Percentiles rank a stretch among this genome's conserved stretches.
These are phyloP conservation scores for Diaporthe sp. DNA, from an alignment of 2,329 filamentous ascomycete genomes.

Conservation along the genomic window DNA sequence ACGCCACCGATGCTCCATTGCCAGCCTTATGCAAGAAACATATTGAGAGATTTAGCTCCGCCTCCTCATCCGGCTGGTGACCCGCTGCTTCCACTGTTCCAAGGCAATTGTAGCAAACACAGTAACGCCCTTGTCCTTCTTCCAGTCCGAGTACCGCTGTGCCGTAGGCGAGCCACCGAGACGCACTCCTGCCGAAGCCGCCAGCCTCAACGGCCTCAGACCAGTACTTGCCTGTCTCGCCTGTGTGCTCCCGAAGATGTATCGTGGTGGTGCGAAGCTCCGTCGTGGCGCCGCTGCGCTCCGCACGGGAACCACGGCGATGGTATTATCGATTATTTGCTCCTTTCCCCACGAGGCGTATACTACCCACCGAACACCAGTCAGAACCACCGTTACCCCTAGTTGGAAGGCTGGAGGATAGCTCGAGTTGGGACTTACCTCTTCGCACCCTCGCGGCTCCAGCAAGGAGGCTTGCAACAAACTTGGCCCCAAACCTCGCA, in stretches of 20 bases:
- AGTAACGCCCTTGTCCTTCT: conserved; percentile 5
- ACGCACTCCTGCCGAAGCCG: background rate
- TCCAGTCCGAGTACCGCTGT: conserved; percentile 16
- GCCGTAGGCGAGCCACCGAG: background rate
- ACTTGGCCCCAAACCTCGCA: background rate
- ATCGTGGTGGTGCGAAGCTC: background rate
- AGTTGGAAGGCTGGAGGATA: fast-evolving
- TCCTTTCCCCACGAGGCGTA: background rate
- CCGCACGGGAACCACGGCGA: background rate
- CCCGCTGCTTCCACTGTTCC: conserved; percentile 23
- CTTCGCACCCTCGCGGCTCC: conserved; percentile 4
- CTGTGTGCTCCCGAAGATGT: conserved; percentile 17
- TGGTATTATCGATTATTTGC: background rate
- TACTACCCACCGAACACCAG: background rate
- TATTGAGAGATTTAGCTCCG: background rate
- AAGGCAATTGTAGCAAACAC: conserved; percentile 18
- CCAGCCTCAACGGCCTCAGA: conserved; percentile 12
- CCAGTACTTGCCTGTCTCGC: background rate
- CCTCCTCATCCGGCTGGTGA: conserved; percentile 11
- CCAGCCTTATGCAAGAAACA: background rate
- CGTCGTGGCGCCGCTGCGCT: background rate
- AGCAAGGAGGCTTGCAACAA: background rate
- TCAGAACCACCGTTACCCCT: background rate
- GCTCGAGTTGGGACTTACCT: background rate
- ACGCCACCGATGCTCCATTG: background rate